Evolutionary conservation across 306 rosid genomes (phyloP), one percentile per base, ranked within the genome.

Genomic region (Chamaecrista fasciculata): DNA sequence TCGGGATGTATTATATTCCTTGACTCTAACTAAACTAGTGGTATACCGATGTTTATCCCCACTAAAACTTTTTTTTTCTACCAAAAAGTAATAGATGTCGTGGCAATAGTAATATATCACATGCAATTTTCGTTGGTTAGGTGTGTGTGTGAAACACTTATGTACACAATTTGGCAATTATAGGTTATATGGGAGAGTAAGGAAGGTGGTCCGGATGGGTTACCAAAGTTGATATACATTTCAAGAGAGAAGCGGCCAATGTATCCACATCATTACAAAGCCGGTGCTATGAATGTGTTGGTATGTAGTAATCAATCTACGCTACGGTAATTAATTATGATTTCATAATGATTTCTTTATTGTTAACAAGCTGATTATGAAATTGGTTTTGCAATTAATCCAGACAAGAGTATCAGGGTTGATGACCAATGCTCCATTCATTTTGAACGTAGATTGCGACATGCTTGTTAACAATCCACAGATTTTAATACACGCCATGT

Each of bases 241-340:
- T 78, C 95, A 0, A 88, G 95, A 75, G 92, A 88, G 77, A 91
- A 91, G 81, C 73, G 39, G 11, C 90, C 81, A 10, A 62, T 73
- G 19, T 69, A 60, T 29, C 66, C 85, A 40, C 97, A 91, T 69
- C 84, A 84, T 52, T 84, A 73, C 70, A 91, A 91, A 79, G 95
- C 95, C 0, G 97, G 97, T 5, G 91, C 96, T 37, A 88, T 86
- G 92, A 91, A 91, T 34, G 85, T 23, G 40, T 66, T 86, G 69
- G 90, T 91, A 72, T 33, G 4, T 28, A 4, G 36, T 8, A 33
- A 33, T n/a, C n/a, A n/a, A n/a, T n/a, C n/a, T n/a, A n/a, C n/a
- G n/a, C n/a, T n/a, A n/a, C n/a, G n/a, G n/a, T n/a, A n/a, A n/a
- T n/a, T 33, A 33, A 33, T 33, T 33, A 33, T 4, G 33, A 28